Percentiles rank a stretch among this genome's conserved stretches.
Conservation (phyloP, 441 rosid genomes). For the Aquilaria agallochum region DNA sequence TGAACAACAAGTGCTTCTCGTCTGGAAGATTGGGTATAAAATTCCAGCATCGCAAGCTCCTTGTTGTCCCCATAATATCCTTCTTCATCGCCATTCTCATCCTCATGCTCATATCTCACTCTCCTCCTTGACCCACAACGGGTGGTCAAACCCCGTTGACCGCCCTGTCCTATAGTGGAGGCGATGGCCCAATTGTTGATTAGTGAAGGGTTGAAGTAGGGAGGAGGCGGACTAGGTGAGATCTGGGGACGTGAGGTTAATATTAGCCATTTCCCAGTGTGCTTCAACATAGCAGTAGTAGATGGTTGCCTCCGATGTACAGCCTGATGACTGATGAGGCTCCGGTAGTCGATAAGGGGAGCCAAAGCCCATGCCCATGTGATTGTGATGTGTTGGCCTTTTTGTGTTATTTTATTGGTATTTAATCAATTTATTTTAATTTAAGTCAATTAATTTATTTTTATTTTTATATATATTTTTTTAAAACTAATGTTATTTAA, state of each 20-base stretch:
- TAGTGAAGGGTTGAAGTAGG: background rate
- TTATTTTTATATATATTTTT: too few species aligned
- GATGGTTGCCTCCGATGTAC: background rate
- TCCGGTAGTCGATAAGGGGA: too few species aligned
- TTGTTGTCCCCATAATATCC: conserved; percentile 48
- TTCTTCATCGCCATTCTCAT: conserved; percentile 25
- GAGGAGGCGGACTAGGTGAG: conserved; percentile 8
- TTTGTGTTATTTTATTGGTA: too few species aligned
- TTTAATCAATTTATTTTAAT: too few species aligned
- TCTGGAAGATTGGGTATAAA: conserved; percentile 49
- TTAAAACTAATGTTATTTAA: too few species aligned
- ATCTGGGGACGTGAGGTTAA: conserved; percentile 4
- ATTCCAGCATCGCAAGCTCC: conserved; percentile 59
- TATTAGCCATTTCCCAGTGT: conserved; percentile 10
- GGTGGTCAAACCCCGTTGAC: conserved; percentile 1
- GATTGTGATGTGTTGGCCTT: too few species aligned
- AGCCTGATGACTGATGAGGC: conserved; percentile 4
- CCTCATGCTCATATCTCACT: conserved; percentile 42
- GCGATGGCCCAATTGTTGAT: background rate
- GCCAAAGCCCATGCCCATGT: too few species aligned
- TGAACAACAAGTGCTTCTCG: conserved; percentile 77
- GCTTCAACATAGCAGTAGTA: conserved; percentile 21
- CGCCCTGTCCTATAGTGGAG: conserved; percentile 1
- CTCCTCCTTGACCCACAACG: conserved; percentile 49
- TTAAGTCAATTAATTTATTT: too few species aligned